Conservation (phyloP, 1,284 basidiomycete species). For the Puccinia horiana region DNA sequence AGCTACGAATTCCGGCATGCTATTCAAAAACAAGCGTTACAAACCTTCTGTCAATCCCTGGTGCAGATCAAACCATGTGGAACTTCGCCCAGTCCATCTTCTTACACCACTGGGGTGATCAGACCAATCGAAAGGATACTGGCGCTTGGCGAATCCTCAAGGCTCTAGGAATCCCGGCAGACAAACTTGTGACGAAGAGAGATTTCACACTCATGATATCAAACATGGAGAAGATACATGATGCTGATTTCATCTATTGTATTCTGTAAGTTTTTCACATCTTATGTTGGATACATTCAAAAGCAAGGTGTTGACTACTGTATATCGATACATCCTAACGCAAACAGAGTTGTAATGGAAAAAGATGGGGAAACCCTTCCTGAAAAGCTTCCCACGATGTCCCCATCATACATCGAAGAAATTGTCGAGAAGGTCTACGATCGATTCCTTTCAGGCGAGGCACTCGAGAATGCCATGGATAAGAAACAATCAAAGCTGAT, state of each 20-base stretch:
- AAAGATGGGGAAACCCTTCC: not conserved
- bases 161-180: not conserved
- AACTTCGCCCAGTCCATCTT: slow-evolving; percentile 11
- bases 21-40: not conserved
- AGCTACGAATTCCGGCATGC: not conserved
- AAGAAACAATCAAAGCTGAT: not conserved
- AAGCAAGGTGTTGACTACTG: not conserved
- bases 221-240: slow-evolving; percentile 19
- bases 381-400: not conserved
- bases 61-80: slow-evolving; percentile 34
- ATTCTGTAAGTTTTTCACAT: slow-evolving; percentile 7
- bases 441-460: not conserved
- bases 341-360: not conserved
- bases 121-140: not conserved
- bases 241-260: slow-evolving; percentile 3
- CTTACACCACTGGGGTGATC: slow-evolving; percentile 1
- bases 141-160: not conserved
- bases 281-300: not conserved
- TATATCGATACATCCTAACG: not conserved
- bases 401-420: not conserved
- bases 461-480: not conserved
- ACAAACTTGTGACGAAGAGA: not conserved
- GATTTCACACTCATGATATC: slow-evolving; percentile 20
- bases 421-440: slow-evolving; percentile 1
- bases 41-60: slow-evolving; percentile 14